Conservation (phyloP, 495 filamentous ascomycete genomes). For the Lasiosphaeria miniovina region DNA sequence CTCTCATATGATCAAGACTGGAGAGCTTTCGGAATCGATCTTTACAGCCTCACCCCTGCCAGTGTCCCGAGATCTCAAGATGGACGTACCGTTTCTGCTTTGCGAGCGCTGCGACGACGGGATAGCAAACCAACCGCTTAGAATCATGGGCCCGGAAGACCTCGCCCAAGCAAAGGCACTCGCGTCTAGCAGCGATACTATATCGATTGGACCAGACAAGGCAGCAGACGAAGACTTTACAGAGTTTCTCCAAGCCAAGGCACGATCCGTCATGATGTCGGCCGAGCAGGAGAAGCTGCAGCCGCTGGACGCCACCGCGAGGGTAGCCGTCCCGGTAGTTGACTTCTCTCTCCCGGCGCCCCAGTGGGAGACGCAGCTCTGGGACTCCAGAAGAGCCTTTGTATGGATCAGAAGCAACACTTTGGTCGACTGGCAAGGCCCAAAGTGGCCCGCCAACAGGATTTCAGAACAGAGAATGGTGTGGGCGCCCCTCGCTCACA, state of each 20-base stretch:
- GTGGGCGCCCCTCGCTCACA: constrained; percentile 44
- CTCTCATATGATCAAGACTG: constrained; percentile 22
- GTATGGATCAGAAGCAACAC: constrained; percentile 28
- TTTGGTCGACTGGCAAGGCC: constrained; percentile 22
- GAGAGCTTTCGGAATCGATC: constrained; percentile 11
- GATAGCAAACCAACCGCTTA: constrained; percentile 11
- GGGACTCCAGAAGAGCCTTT: constrained; percentile 26
- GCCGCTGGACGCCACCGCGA: constrained; percentile 52
- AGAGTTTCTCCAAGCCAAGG: constrained; percentile 45
- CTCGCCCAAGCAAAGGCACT: constrained; percentile 20
- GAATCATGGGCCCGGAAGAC: constrained; percentile 17
- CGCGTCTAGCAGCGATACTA: constrained; percentile 21
- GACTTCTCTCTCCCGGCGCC: constrained; percentile 56
- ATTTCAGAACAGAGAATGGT: constrained; percentile 43
- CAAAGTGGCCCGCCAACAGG: constrained; percentile 42
- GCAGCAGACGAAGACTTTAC: constrained; percentile 41
- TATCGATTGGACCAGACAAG: constrained; percentile 3
- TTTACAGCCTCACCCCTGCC: constrained; percentile 3
- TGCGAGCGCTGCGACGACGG: constrained; percentile 1
- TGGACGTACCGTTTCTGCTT: constrained; percentile 27
- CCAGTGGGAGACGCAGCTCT: constrained; percentile 50
- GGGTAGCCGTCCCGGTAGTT: constrained; percentile 57
- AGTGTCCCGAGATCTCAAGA: constrained; percentile 19
- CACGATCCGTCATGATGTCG: constrained; percentile 36
- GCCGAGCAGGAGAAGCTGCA: constrained; percentile 63